Conservation (phyloP, 768 basidiomycete species). For the Strobilomyces echinocephalus region DNA sequence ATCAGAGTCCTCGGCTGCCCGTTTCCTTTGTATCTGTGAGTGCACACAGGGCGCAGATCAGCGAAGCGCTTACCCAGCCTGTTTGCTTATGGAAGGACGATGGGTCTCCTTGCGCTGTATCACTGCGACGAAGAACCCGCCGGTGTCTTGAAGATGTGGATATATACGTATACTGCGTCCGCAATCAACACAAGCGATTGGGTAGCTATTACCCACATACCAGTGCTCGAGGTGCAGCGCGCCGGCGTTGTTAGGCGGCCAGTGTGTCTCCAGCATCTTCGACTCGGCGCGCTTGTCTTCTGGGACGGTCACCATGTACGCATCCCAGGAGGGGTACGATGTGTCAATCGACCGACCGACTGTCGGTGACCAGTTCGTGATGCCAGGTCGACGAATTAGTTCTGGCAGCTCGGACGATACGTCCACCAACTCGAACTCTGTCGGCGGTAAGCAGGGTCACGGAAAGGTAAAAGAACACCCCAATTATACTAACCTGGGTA, state of each 20-base stretch:
- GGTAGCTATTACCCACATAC: conserved; percentile 37
- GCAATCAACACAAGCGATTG: neutral
- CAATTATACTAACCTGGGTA: conserved; percentile 49
- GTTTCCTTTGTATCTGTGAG: conserved; percentile 36
- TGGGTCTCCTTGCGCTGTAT: conserved; percentile 47
- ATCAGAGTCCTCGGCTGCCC: conserved; percentile 39
- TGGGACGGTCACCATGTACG: conserved; percentile 48
- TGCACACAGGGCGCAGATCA: neutral
- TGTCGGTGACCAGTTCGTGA: conserved; percentile 75
- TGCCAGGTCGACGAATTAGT: conserved; percentile 69
- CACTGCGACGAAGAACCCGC: conserved; percentile 70
- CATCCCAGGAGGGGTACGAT: conserved; percentile 56
- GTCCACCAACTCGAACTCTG: conserved; percentile 77
- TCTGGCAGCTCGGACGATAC: conserved; percentile 65
- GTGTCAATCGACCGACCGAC: conserved; percentile 48
- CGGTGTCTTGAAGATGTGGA: conserved; percentile 94
- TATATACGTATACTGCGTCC: conserved; percentile 74
- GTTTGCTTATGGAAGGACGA: conserved; percentile 1
- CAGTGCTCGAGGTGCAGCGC: conserved; percentile 65
- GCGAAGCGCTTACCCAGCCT: conserved; percentile 12
- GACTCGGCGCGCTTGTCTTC: conserved; percentile 46
- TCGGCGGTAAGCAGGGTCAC: neutral
- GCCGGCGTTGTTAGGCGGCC: conserved; percentile 68
- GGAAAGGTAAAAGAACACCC: neutral
- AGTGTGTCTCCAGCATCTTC: conserved; percentile 70